Evolutionary conservation across 768 basidiomycete genomes (phyloP), one percentile per base, ranked within the genome.

Genomic region (Mycena leptocephala): DNA sequence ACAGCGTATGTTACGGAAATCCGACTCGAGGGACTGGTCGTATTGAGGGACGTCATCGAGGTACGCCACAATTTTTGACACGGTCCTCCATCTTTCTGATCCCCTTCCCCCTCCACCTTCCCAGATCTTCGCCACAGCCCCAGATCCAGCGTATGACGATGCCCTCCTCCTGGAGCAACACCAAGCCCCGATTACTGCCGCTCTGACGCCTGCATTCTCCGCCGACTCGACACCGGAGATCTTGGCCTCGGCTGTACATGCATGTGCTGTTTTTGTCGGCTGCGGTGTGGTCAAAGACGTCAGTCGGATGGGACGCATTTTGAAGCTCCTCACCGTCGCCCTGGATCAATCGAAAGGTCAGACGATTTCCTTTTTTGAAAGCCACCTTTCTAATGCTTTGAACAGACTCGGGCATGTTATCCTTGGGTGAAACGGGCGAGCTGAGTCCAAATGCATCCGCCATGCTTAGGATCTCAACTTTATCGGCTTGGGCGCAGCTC

Each of bases 1-100:
- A 96, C 98, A 0, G 97, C 98, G 5, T 96, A 98, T 82, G 97
- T 99, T 37, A 97, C 96, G 11, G 97, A 99, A 82, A 99, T 99
- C 76, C 91, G 98, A 39, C 85, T 99, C 32, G 95, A 97, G 82
- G 98, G 98, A 2, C 85, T 99, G 32, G 89, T 96, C 10, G 96
- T 99, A 6, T 86, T 99, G 32, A 90, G 93, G 35, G 97, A 99
- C 83, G 96, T 99, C 35, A 97, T 99, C 75, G 92, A 97, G 89
- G 98, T 96, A 80, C 59, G 86, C 73, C 18, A 64, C 37, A 33
- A 18, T 59, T 43, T 24, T 58, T 67, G 20, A 56, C 53, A 5
- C 53, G 6, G 6, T 41, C 4, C 58, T 46, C 26, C 3, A 8
- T 62, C 41, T 67, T 48, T 67, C 62, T 56, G 26, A 74, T 74